Conservation (phyloP, 179 eudicot species). For the Silene noctiflora region DNA sequence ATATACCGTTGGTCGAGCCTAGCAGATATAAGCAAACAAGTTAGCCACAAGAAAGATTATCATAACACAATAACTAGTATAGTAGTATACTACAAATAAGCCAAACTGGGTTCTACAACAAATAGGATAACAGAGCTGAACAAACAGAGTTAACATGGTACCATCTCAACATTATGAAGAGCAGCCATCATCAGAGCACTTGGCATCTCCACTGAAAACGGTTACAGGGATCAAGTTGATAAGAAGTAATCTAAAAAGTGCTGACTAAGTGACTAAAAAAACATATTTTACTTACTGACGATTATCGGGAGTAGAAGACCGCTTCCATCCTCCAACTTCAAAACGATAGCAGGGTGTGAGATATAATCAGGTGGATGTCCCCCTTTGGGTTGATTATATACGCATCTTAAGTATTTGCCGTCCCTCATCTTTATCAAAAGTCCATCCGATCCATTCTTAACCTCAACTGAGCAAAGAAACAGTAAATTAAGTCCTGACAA, state of each 20-base stretch:
- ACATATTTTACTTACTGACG: conserved; percentile 55
- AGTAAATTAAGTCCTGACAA: conserved; percentile 7
- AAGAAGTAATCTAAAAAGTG: neutral
- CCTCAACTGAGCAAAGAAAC: conserved; percentile 62
- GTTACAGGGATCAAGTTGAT: neutral
- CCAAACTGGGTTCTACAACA: neutral
- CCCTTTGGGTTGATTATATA: conserved; percentile 63
- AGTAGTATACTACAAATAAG: neutral
- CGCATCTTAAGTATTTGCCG: conserved; percentile 76
- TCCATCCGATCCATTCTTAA: conserved; percentile 75
- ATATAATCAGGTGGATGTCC: conserved; percentile 73
- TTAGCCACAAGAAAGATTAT: conserved; percentile 15
- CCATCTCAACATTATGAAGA: conserved; percentile 71
- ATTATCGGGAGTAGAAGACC: conserved; percentile 81
- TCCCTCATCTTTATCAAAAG: conserved; percentile 79
- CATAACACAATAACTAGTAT: neutral
- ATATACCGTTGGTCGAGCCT: conserved; percentile 95
- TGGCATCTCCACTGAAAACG: conserved; percentile 79
- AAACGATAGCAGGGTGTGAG: conserved; percentile 90
- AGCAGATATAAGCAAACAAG: conserved; percentile 19
- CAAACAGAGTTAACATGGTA: conserved; percentile 25
- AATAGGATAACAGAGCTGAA: neutral
- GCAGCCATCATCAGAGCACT: conserved; percentile 85
- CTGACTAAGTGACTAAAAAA: neutral
- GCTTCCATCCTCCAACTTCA: conserved; percentile 89